Base-by-base conservation (phyloP, 768 basidiomycete genomes). In the Cystobasidium onofrii region DNA sequence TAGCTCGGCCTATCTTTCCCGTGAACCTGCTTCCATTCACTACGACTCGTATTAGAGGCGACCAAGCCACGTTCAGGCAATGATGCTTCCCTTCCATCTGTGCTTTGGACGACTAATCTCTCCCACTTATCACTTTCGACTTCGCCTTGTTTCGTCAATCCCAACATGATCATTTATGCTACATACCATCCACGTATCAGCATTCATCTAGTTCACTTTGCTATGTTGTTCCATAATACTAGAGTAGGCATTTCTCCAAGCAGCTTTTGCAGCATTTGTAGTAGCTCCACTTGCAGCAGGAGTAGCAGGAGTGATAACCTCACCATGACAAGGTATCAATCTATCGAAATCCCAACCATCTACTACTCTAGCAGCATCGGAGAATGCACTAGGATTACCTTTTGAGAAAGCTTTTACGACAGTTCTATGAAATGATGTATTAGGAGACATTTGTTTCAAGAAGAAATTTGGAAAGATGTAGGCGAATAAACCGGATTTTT, bases 261-360 rank as follows among this genome's bases (percentile, higher is more conserved):
- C 63, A 12, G 25, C 63, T 64, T 64, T 64, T 13, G 63, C 63
- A 3, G 63, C 63, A 20, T 60, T 60, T 20, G 27, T 29, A 29
- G 57, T 60, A 34, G 7, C 15, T 15, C 29, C 25, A 23, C 13
- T 12, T 29, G 57, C 12, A 15, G 57, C 13, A 20, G 29, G 29
- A 25, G 57, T 60, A 34, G 25, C 6, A 60, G 12, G 9, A 10
- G 39, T 31, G 18, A 69, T 44, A 46, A 54, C 66, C 46, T 46
- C 66, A 44, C 66, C 66, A 50, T 69, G 66, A 31, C 66, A 69
- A 34, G 66, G 66, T 18, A 69, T 69, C 39, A 69, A 50, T 54
- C 27, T 69, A 27, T 69, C 46, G 15, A 69, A 46, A 27, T 69
- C 66, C 20, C 36, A 31, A 9, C n/a, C 41, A 34, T 44, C 50